Percentiles rank a stretch among this genome's conserved stretches.
Conservation (phyloP, 441 rosid species). For the Populus trichocarpa region DNA sequence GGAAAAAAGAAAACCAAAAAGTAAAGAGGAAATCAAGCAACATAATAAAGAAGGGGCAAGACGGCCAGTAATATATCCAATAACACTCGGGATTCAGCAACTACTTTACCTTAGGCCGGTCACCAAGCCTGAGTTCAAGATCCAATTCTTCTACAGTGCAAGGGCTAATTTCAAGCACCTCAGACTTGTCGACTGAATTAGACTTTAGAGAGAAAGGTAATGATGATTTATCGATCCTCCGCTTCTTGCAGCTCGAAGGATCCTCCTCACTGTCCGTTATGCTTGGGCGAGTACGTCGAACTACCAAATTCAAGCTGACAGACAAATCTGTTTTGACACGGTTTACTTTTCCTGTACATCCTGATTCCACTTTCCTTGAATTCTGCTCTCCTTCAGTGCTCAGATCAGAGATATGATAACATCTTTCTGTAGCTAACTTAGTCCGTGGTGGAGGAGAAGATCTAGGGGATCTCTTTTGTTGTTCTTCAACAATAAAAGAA, state of each 20-base stretch:
- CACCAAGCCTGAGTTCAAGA: conserved; percentile 94
- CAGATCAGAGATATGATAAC: conserved; percentile 27
- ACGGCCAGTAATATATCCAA: background rate
- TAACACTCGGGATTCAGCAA: conserved; percentile 15
- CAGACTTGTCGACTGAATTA: conserved; percentile 34
- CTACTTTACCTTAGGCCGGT: conserved; percentile 57
- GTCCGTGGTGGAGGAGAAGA: conserved; percentile 37
- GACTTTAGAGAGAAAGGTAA: conserved; percentile 43
- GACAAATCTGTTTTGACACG: conserved; percentile 40
- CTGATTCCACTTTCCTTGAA: conserved; percentile 26
- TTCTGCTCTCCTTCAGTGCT: conserved; percentile 31
- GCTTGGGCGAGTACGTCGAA: conserved; percentile 40
- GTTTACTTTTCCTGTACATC: conserved; percentile 29
- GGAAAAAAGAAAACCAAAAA: conserved; percentile 11
- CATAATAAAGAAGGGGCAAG: conserved; percentile 6
- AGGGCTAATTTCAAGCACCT: conserved; percentile 34
- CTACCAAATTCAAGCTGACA: conserved; percentile 56
- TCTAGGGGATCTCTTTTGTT: conserved; percentile 17
- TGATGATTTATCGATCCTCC: conserved; percentile 37
- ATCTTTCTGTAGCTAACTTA: conserved; percentile 23
- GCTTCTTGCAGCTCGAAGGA: conserved; percentile 40
- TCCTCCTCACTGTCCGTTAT: conserved; percentile 27
- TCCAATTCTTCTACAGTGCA: conserved; percentile 64
- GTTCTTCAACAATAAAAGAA: conserved; percentile 27
- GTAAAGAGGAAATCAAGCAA: conserved; percentile 14